A percentile compares a stretch with the other conserved stretches of the same genome.
These are phyloP conservation scores for Dactylellina leptospora DNA, from an alignment of 2,329 filamentous ascomycete species.

Conservation along the genomic window DNA sequence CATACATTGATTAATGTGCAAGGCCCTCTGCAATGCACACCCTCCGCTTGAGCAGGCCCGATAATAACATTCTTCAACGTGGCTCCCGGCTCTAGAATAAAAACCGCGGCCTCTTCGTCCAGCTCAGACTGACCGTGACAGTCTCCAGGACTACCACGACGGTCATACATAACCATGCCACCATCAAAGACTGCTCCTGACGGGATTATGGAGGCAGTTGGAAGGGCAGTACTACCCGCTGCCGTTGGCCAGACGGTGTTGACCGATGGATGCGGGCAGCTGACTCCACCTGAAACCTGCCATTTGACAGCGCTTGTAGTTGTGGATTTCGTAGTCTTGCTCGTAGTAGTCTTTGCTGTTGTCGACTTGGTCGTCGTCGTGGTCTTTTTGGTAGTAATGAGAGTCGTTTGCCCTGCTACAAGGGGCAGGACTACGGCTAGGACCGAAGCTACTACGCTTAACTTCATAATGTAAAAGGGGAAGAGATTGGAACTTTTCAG, in stretches of 20 bases:
- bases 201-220: constrained; percentile 21
- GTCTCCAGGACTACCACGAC: constrained; percentile 23
- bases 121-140: constrained; percentile 18
- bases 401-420: constrained; percentile 18
- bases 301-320: constrained; percentile 31
- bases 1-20: constrained; percentile 64
- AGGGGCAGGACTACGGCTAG: constrained; percentile 11
- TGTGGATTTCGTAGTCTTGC: constrained; percentile 24
- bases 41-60: constrained; percentile 65
- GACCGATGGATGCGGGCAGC: constrained; percentile 28
- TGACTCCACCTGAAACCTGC: constrained; percentile 27
- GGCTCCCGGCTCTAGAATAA: constrained; percentile 65
- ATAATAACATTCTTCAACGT: constrained; percentile 67
- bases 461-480: too few relatives aligned
- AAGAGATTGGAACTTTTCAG: too few relatives aligned
- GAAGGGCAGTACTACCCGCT: constrained; percentile 16
- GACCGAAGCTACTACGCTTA: too few relatives aligned
- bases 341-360: constrained; percentile 1
- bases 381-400: constrained; percentile 6
- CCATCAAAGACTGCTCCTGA: constrained; percentile 26
- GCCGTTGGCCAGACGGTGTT: constrained; percentile 30
- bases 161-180: constrained; percentile 26
- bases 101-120: constrained; percentile 62
- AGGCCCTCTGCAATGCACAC: constrained; percentile 65
- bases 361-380: background rate